Percentiles rank a stretch among this genome's conserved stretches.
phyloP scores from a whole-genome alignment of 192 early-diverging fungal species.

The Neocallimastix lanati region DNA sequence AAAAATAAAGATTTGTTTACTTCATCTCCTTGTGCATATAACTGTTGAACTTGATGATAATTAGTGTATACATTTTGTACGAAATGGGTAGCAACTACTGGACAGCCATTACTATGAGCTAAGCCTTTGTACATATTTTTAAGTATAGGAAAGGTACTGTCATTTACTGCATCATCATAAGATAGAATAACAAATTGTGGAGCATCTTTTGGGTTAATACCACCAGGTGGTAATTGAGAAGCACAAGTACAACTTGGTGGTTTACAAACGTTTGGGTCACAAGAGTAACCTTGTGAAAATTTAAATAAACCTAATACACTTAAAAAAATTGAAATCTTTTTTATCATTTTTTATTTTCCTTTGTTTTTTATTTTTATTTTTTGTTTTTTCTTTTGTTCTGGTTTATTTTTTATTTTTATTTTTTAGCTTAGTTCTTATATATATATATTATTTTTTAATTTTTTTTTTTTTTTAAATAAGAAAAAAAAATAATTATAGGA shows the following conservation, averaged over 20 bases:
- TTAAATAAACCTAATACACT: background rate
- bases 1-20: no score
- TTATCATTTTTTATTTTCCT: background rate
- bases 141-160: background rate
- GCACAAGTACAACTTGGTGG: background rate
- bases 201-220: background rate
- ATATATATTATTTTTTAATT: background rate
- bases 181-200: background rate
- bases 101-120: background rate
- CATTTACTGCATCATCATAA: conserved; percentile 1
- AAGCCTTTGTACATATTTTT: background rate
- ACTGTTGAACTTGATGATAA: background rate
- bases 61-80: background rate
- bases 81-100: background rate
- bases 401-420: background rate
- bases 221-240: background rate
- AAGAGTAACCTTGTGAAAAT: background rate
- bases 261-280: background rate
- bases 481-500: no score
- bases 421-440: no score
- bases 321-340: background rate
- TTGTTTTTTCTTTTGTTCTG: background rate
- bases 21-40: background rate
- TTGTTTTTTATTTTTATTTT: background rate
- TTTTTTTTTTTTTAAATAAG: no score